Evolutionary conservation across 2,329 filamentous ascomycete species (phyloP).

Genomic region (Emergomyces africanus): DNA sequence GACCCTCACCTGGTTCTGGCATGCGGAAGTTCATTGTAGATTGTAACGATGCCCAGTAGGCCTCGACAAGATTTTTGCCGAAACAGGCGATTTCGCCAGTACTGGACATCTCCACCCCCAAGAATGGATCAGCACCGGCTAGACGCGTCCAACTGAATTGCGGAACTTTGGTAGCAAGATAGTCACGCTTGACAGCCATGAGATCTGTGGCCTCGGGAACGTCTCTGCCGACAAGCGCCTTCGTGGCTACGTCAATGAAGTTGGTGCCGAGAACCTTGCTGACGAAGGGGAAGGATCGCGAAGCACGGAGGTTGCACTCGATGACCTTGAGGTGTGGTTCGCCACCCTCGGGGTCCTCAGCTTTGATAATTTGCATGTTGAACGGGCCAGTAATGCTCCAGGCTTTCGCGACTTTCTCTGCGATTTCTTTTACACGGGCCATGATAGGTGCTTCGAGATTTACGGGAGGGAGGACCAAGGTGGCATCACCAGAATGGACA

Average conservation of each 20-base stretch:
- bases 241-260: conserved; percentile 93
- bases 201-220: conserved; percentile 77
- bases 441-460: conserved; percentile 66
- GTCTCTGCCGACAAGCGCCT: conserved; percentile 73
- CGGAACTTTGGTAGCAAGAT: conserved; percentile 92
- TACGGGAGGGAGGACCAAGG: conserved; percentile 76
- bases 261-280: conserved; percentile 93
- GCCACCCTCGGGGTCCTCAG: conserved; percentile 59
- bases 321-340: conserved; percentile 82
- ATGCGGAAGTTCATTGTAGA: conserved; percentile 99
- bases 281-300: conserved; percentile 95
- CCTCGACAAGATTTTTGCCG: conserved; percentile 87
- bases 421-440: conserved; percentile 86
- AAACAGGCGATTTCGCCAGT: conserved; percentile 99
- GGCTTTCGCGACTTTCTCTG: conserved; percentile 88
- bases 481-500: conserved; percentile 96
- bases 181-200: conserved; percentile 81
- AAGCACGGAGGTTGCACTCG: conserved; percentile 94
- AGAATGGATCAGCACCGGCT: conserved; percentile 90
- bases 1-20: conserved; percentile 85
- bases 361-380: conserved; percentile 99
- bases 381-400: conserved; percentile 97
- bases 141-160: conserved; percentile 99
- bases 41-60: conserved; percentile 94
- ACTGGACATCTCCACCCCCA: conserved; percentile 93